These are phyloP conservation scores for Sarocladiaceae sp. DNA, from an alignment of 2,329 filamentous ascomycete species.

Conservation along the genomic window DNA sequence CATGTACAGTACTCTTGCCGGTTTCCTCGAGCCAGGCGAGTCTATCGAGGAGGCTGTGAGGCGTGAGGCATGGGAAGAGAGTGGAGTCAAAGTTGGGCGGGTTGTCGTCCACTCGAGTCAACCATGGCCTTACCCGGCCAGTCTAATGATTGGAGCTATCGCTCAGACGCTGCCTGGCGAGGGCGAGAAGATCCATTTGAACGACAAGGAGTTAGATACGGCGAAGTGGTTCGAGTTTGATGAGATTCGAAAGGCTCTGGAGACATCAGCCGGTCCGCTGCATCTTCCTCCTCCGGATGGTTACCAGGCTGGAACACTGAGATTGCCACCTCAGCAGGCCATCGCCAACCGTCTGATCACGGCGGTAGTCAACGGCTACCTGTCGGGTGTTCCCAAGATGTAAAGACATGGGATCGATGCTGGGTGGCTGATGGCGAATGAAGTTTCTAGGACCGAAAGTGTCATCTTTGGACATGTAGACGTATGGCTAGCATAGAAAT, in stretches of 20 bases:
- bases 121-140: conserved; percentile 84
- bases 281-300: conserved; percentile 59
- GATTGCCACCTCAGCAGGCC: conserved; percentile 78
- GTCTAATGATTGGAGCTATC: conserved; percentile 82
- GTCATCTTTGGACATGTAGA: not conserved
- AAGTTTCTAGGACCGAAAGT: no score
- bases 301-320: conserved; percentile 72
- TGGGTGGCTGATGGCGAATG: not conserved
- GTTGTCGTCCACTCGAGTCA: conserved; percentile 81
- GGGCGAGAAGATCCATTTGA: conserved; percentile 77
- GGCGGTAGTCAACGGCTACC: conserved; percentile 74
- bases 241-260: conserved; percentile 73
- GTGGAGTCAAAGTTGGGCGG: conserved; percentile 69
- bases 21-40: conserved; percentile 82
- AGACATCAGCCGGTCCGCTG: conserved; percentile 59
- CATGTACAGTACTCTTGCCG: conserved; percentile 87
- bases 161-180: conserved; percentile 70
- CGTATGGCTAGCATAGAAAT: not conserved
- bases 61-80: conserved; percentile 83
- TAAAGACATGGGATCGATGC: conserved; percentile 20
- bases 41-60: conserved; percentile 81
- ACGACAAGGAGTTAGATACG: conserved; percentile 88
- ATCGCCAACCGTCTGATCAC: conserved; percentile 88
- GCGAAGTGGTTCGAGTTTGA: conserved; percentile 85
- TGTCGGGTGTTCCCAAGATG: conserved; percentile 51